phyloP scores from a whole-genome alignment of 2,329 filamentous ascomycete genomes.

The Apiospora rasikravindrae region DNA sequence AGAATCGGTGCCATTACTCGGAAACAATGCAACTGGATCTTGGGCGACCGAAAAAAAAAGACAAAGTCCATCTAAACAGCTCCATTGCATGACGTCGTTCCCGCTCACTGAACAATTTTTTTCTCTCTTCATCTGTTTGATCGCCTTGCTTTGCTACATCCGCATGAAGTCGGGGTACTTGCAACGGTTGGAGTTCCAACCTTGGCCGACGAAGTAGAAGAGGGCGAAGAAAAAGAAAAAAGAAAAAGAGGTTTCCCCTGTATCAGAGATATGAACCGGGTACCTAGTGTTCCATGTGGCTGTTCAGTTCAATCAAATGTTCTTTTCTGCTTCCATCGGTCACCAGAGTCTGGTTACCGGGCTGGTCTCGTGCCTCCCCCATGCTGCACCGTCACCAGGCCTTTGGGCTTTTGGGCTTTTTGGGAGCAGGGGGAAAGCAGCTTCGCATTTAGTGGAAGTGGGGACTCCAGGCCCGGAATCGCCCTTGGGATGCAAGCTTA shows the following conservation, averaged over 20 bases:
- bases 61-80: neutral
- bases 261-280: neutral
- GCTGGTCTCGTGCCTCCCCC: slow-evolving; percentile 5
- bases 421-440: neutral
- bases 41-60: neutral
- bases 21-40: slow-evolving; percentile 4
- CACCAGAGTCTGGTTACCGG: neutral
- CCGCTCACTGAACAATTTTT: slow-evolving; percentile 2
- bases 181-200: neutral
- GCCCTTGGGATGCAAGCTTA: slow-evolving; percentile 7
- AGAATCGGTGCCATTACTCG: slow-evolving; percentile 8
- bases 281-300: neutral
- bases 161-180: neutral
- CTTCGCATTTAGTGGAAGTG: slow-evolving; percentile 2
- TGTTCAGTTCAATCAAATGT: neutral
- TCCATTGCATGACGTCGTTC: slow-evolving; percentile 16
- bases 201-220: neutral
- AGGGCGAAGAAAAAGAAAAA: neutral
- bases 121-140: neutral
- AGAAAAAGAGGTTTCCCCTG: neutral
- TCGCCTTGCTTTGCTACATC: slow-evolving; percentile 8
- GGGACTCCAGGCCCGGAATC: slow-evolving; percentile 14
- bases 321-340: neutral
- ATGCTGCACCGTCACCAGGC: neutral
- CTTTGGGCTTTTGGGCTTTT: no score